Evolutionary conservation across 176 grass and related monocot species (phyloP).

Genomic region (Carex pumila): DNA sequence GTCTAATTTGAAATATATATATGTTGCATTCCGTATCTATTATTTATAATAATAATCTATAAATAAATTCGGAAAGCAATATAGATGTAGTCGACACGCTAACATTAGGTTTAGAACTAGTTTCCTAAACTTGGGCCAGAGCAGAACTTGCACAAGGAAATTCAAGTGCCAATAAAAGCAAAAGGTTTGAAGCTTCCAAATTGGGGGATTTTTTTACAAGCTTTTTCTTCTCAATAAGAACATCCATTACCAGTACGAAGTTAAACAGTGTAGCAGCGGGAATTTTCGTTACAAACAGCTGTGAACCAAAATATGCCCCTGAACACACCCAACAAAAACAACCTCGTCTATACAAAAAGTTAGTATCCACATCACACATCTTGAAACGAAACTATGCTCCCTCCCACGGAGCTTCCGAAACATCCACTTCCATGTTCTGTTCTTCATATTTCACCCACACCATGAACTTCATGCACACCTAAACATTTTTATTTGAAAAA

Average conservation of each 20-base stretch:
- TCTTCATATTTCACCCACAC: slow-evolving; percentile 77
- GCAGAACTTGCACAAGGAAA: too few relatives aligned
- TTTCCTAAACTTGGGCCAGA: too few relatives aligned
- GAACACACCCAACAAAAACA: slow-evolving; percentile 2
- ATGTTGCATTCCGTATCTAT: too few relatives aligned
- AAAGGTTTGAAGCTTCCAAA: too few relatives aligned
- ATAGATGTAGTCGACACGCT: too few relatives aligned
- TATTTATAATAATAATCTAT: too few relatives aligned
- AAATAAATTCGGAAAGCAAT: too few relatives aligned
- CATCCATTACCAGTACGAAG: background rate
- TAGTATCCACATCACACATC: background rate
- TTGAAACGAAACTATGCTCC: background rate
- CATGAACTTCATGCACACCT: slow-evolving; percentile 77
- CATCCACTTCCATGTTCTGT: slow-evolving; percentile 56
- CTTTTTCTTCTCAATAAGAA: too few relatives aligned
- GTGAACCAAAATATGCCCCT: background rate
- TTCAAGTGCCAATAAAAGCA: too few relatives aligned
- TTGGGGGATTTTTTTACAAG: too few relatives aligned
- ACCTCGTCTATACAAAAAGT: background rate
- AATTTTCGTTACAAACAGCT: background rate
- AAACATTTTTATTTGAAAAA: background rate
- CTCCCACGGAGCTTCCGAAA: slow-evolving; percentile 23
- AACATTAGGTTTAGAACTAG: too few relatives aligned
- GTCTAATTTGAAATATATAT: too few relatives aligned
- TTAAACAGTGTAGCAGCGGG: background rate